Base-by-base conservation (phyloP, 179 eudicot species). In the Pouteria campechiana region DNA sequence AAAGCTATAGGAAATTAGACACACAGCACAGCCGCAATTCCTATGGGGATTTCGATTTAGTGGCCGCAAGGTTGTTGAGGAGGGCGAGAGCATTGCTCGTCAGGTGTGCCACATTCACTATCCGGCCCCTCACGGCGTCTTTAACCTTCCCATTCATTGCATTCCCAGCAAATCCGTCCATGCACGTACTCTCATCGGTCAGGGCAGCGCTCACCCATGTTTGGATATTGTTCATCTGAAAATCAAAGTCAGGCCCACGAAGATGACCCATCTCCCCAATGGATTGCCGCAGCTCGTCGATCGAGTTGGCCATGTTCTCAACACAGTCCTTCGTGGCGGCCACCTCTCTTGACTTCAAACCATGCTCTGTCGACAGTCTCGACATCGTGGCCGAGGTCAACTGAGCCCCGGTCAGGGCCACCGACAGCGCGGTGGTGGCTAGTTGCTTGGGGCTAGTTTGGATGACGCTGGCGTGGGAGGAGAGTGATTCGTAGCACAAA, bases 1-100 rank as follows among this genome's bases (percentile, higher is more conserved):
- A n/a, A n/a, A n/a, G n/a, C n/a, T n/a, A n/a, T n/a, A n/a, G n/a
- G n/a, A n/a, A n/a, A n/a, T n/a, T n/a, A n/a, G n/a, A n/a, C n/a
- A n/a, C n/a, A n/a, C n/a, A n/a, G n/a, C n/a, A n/a, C n/a, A n/a
- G n/a, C n/a, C n/a, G n/a, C n/a, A n/a, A n/a, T n/a, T n/a, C n/a
- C n/a, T n/a, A n/a, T n/a, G n/a, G n/a, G n/a, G n/a, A n/a, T n/a
- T n/a, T n/a, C n/a, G n/a, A n/a, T n/a, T n/a, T n/a, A n/a, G n/a
- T n/a, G n/a, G n/a, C n/a, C n/a, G 64, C 62, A 50, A 46, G 57
- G 46, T 24, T 32, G 21, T 56, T 61, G 41, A 64, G 55, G 49
- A 69, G 52, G 41, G 70, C 55, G 53, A 64, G 50, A 6, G 70
- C 70, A 29, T 69, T 69, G 21, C 74, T 69, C 0, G 75, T 69